A percentile compares a stretch with the other conserved stretches of the same genome.
phyloP scores from a whole-genome alignment of 1,139 yeast genomes.

The Sugiyamaella xylanicola region DNA sequence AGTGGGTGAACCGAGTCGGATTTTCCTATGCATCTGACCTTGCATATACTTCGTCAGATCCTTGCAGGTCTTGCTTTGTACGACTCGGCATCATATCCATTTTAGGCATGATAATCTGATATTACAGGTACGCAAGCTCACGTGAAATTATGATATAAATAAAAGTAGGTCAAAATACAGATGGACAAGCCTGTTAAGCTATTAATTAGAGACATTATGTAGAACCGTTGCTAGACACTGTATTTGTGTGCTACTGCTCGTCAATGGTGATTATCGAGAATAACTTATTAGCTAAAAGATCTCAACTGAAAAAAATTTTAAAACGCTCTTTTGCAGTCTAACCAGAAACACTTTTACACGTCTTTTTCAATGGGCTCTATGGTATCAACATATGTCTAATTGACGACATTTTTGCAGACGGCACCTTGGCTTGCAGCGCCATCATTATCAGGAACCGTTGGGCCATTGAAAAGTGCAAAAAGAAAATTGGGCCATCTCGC shows the following conservation, averaged over 20 bases:
- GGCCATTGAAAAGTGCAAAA: not conserved
- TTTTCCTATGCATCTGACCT: not conserved
- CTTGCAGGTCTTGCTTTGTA: not conserved
- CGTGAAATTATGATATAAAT: conserved; percentile 12
- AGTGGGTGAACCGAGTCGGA: not conserved
- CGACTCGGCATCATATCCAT: conserved; percentile 3
- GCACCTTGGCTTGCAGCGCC: not conserved
- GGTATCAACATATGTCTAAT: conserved; percentile 1
- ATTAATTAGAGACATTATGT: not conserved
- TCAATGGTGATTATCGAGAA: not conserved
- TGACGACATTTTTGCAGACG: conserved; percentile 15
- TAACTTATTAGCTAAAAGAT: no score
- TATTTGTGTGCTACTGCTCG: not conserved
- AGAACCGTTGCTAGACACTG: not conserved
- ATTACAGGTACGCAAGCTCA: conserved; percentile 7
- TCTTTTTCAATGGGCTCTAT: not conserved
- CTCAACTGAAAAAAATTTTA: no score
- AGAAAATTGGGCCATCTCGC: not conserved
- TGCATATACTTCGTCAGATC: not conserved
- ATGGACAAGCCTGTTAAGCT: not conserved
- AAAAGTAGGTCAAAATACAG: not conserved
- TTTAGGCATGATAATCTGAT: conserved; percentile 5
- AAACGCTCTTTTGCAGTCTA: not conserved
- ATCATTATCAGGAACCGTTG: conserved; percentile 5
- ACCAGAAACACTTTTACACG: not conserved